Conservation (phyloP, 23 red algal species). For the Agarophyton chilense region DNA sequence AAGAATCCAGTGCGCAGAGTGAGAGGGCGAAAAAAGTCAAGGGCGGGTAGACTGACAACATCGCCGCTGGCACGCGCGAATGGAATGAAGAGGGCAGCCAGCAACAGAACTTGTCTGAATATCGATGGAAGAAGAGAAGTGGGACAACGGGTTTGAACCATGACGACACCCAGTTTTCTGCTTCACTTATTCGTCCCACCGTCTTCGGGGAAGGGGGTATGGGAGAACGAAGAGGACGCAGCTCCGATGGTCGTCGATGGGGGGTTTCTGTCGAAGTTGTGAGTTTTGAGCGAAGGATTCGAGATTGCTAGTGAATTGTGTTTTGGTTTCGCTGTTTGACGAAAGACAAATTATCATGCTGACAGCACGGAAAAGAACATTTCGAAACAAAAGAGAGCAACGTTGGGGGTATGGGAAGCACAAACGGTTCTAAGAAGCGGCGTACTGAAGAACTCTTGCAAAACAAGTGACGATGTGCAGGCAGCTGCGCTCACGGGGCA, state of each 20-base stretch:
- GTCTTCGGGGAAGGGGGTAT: not conserved
- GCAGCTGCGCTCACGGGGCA: not conserved
- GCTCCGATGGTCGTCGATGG: not conserved
- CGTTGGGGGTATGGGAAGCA: not conserved
- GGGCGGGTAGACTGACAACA: not conserved
- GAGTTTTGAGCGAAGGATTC: too few relatives aligned
- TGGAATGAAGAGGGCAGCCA: not conserved
- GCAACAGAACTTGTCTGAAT: not conserved
- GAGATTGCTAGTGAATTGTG: not conserved
- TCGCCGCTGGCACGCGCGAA: not conserved
- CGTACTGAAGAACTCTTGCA: not conserved
- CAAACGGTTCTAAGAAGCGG: not conserved
- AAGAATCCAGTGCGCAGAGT: slow-evolving; percentile 21
- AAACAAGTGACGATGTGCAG: not conserved
- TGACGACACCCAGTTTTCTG: not conserved
- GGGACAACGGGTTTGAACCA: not conserved
- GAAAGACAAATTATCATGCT: not conserved
- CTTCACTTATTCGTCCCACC: slow-evolving; percentile 9
- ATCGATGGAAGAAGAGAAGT: not conserved
- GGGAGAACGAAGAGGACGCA: not conserved
- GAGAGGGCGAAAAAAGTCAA: slow-evolving; percentile 14
- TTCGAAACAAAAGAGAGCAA: not conserved
- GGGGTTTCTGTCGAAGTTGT: too few relatives aligned
- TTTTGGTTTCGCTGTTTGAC: not conserved
- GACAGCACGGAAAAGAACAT: not conserved